Evolutionary conservation across 257 asterid species (phyloP), one percentile per base, ranked within the genome.

Genomic region (Datura wrightii): DNA sequence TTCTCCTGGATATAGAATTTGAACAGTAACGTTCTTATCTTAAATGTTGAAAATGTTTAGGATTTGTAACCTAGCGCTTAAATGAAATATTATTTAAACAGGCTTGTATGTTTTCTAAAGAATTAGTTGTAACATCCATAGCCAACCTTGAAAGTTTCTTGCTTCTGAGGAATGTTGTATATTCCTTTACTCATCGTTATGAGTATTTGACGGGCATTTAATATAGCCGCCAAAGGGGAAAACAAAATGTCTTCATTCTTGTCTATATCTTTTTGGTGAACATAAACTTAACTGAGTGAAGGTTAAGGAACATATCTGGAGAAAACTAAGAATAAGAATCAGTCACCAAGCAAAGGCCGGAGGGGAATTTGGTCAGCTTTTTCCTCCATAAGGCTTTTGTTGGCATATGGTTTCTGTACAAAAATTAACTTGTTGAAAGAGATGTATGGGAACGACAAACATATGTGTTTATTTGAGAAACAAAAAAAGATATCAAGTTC

Each of bases 371-470:
- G 18, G 50, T 37, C 13, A 14, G 14, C 76, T 37, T 37, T 67
- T 67, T 24, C 31, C 31, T 67, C 52, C 72, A 2, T 36, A 46
- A 65, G 19, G 46, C 15, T 67, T 4, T 65, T 5, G n/a, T 34
- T 34, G n/a, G 42, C 8, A 65, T 13, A 34, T 65, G 72, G 44
- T 34, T 65, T 65, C 44, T 11, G 44, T 65, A 5, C 41, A 65
- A 65, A 34, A 31, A 65, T 18, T 65, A 65, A 65, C 15, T 34
- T 65, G 42, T 65, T 65, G 44, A 65, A 65, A 65, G 72, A 63
- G 70, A 63, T 24, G 42, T 31, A 63, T 63, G 42, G 70, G 42
- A 65, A 13, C 4, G 44, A 65, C 72, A 11, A 65, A 65, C 72
- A 34, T 65, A 65, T 65, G 11, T 65, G 15, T 24, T 42, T 34